These are phyloP conservation scores for Phalaenopsis hybrid DNA, from an alignment of 116 monocot genomes.

Conservation along the genomic window DNA sequence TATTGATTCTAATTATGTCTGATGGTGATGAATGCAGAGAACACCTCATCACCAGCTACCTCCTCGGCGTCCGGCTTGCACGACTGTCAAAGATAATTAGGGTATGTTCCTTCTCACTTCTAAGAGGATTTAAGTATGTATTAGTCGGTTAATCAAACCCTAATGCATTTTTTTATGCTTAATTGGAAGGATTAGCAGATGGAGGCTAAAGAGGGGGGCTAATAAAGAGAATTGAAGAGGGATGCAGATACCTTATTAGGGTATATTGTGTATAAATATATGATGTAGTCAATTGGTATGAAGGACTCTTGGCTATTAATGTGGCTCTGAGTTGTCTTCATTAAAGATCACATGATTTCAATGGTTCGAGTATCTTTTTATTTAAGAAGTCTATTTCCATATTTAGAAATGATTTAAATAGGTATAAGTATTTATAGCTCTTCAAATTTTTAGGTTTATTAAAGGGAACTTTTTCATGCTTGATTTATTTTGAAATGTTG, in stretches of 20 bases:
- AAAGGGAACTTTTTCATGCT: neutral
- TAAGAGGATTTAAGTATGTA: neutral
- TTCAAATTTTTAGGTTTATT: neutral
- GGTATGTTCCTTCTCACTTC: neutral
- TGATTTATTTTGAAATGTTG: neutral
- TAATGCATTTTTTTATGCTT: neutral
- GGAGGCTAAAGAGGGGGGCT: neutral
- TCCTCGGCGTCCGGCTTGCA: conserved; percentile 7
- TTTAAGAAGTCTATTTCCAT: neutral
- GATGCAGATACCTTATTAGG: too few species aligned
- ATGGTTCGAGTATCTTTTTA: neutral
- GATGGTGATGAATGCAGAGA: conserved; percentile 27
- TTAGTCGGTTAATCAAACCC: neutral
- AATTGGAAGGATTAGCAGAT: neutral
- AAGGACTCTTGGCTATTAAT: neutral
- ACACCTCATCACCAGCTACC: conserved; percentile 33
- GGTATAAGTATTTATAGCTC: neutral
- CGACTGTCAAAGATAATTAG: conserved; percentile 9
- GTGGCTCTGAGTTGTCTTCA: neutral
- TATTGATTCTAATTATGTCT: neutral
- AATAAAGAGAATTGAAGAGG: neutral
- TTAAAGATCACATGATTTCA: neutral
- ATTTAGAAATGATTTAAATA: neutral
- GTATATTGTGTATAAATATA: neutral
- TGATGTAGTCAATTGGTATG: neutral